phyloP scores from a whole-genome alignment of 108 stramenopile genomes.

The Skeletonema tropicum region DNA sequence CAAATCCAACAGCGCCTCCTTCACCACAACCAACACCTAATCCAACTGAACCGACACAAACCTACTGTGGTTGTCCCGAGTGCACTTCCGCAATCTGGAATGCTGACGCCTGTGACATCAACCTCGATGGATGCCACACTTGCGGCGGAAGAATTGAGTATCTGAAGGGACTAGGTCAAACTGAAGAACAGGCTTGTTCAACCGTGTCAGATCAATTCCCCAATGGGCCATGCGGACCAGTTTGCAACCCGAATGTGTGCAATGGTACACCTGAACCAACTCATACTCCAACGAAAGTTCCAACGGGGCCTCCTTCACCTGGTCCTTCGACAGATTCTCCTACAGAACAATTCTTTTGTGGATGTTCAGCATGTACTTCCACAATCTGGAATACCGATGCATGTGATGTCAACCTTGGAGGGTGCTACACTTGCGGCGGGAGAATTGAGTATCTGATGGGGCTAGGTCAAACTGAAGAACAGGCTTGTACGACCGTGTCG shows the following conservation, averaged over 20 bases:
- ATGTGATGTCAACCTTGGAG: background rate
- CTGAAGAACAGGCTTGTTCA: background rate
- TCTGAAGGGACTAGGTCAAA: background rate
- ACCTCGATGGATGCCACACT: constrained; percentile 11
- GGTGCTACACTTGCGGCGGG: constrained; percentile 10
- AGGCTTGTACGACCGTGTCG: constrained; percentile 14
- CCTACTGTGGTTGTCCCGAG: constrained; percentile 20
- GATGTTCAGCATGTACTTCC: constrained; percentile 3
- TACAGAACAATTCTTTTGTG: constrained; percentile 8
- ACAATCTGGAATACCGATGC: constrained; percentile 8
- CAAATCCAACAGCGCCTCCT: too few relatives aligned
- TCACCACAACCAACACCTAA: too few relatives aligned
- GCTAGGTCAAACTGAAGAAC: background rate
- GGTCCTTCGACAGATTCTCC: background rate
- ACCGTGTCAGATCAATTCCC: background rate
- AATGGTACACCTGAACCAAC: constrained; percentile 3
- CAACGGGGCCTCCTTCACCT: constrained; percentile 8
- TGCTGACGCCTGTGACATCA: background rate
- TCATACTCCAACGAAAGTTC: background rate
- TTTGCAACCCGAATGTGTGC: background rate
- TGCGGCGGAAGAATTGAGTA: background rate
- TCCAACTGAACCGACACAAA: background rate
- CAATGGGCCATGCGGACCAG: background rate
- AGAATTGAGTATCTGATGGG: constrained; percentile 5
- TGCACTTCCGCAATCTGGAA: constrained; percentile 26